Base-by-base conservation (phyloP, 2,329 filamentous ascomycete species). In the Trichophyton simii region DNA sequence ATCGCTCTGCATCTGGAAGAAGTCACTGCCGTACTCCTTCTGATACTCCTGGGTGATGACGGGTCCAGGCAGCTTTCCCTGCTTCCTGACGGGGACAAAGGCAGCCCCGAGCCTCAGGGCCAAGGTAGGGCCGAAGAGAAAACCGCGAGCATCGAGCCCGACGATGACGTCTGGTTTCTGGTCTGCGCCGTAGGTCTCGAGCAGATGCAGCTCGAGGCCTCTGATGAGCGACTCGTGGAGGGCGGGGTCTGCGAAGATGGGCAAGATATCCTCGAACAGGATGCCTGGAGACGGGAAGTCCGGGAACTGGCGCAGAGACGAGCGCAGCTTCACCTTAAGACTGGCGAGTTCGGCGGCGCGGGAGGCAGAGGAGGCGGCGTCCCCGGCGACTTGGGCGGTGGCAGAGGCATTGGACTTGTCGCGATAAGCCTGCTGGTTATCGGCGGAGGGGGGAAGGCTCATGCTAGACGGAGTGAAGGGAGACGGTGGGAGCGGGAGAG, bases 211-310 rank as follows among this genome's bases (percentile, higher is more conserved):
- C 76, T 95, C 88, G 68, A 97, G 87, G 57, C 90, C 89, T 69
- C 86, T 83, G 73, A 96, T 80, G 63, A 99, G 86, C 61, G 84
- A 82, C 67, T 83, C 80, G 78, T 96, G 92, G 64, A 88, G 80
- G 59, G 75, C 72, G 61, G 86, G 85, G 71, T 90, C 82, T 73
- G 89, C 85, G 80, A 99, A 97, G 72, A 97, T 87, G 64, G 94
- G 94, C 76, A 99, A 87, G 77, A 99, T 97, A 74, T 99, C 94
- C 79, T 96, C 90, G 77, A 99, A 99, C 70, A 95, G 82, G 72
- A 99, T 92, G 74, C 94, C 92, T 54, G 88, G 86, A 67, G 87
- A 86, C 63, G 92, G 92, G 79, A 96, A 97, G 80, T 97, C 90
- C 71, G 86, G 84, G 78, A 90, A 95, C 75, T 91, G 86, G 76